Evolutionary conservation across 345 rosid genomes (phyloP), one percentile per base, ranked within the genome.

Genomic region (Cardiospermum halicacabum): DNA sequence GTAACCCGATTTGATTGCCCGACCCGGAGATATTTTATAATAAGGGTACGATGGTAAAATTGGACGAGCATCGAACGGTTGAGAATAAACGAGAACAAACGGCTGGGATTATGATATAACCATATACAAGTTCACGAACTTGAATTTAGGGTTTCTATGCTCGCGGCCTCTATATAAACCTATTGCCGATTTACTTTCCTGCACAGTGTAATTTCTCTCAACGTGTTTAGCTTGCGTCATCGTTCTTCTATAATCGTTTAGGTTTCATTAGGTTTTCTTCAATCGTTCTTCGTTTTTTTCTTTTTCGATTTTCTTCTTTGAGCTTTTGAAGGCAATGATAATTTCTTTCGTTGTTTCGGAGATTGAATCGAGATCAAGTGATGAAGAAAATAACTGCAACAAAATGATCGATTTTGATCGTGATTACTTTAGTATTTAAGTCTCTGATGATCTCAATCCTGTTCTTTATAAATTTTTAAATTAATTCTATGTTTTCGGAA

Each of bases 351-450:
- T 18, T 2, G 49, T 43, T n/a, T 43, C 7, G 49, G 15, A 43
- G 22, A n/a, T 43, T 22, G 11, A 1, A 34, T 34, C 39, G 60
- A 28, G 4, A 58, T 64, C 73, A 59, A 3, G 30, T 68, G 76
- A 76, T 71, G 80, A 71, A 60, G 60, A 63, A 2, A 32, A 48
- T 53, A 76, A 71, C 76, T 76, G 76, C 76, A 76, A 76, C 80
- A 71, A 76, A 53, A 71, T 71, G 76, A 76, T 63, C 61, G 78
- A 70, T 75, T 70, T 28, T 22, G 32, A 42, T 62, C 67, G 66
- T 75, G 79, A 75, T 75, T 75, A 62, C 67, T 30, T 18, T 3
- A n/a, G 75, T 75, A 71, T 75, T 75, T 75, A 75, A 71, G 79
- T 71, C 76, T 76, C 80, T 72, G 80, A 76, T 62, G 77, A 19